Conservation (phyloP, 305 asterid genomes). For the Fraxinus platypoda region DNA sequence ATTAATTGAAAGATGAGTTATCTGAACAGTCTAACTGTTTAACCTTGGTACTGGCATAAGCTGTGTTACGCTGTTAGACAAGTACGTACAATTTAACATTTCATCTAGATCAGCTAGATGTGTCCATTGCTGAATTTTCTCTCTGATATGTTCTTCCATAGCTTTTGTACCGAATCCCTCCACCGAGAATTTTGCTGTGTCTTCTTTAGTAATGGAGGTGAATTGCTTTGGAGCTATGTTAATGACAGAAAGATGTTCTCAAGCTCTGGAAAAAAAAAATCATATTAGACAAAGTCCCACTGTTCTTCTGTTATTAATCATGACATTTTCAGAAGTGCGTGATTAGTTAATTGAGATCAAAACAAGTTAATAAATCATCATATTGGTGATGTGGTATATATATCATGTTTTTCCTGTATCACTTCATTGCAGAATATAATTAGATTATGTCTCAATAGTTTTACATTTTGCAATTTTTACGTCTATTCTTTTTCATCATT, state of each 20-base stretch:
- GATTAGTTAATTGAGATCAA: background rate
- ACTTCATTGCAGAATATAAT: background rate
- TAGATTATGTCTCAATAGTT: background rate
- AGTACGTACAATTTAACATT: background rate
- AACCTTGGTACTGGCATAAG: background rate
- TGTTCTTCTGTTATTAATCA: background rate
- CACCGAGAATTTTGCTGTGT: background rate
- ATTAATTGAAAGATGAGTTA: background rate
- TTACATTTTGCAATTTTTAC: background rate
- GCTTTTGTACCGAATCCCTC: background rate
- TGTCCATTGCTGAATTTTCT: background rate
- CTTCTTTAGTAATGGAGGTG: background rate
- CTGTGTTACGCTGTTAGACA: background rate
- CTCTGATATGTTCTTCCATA: background rate
- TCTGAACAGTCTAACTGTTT: background rate
- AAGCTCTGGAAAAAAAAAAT: background rate
- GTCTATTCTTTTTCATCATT: conserved; percentile 7
- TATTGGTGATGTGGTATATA: background rate
- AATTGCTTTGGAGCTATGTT: background rate
- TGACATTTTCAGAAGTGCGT: background rate
- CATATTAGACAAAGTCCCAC: background rate
- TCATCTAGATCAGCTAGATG: background rate
- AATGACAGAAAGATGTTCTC: background rate
- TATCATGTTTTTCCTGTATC: background rate
- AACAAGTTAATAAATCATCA: background rate